Base-by-base conservation (phyloP, 1,284 basidiomycete genomes). In the Puccinia polysora region DNA sequence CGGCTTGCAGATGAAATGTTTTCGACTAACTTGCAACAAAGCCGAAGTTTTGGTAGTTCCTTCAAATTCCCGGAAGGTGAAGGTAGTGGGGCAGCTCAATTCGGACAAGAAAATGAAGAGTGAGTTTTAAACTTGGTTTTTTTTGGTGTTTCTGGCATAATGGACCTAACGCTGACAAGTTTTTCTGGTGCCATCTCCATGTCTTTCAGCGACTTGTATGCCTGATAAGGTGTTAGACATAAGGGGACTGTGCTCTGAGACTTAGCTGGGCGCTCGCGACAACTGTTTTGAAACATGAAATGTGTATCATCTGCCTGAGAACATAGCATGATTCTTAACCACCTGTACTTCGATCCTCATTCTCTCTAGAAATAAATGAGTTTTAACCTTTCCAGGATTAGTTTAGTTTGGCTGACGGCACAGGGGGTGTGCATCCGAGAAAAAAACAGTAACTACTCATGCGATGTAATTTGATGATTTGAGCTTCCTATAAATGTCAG, bases 1-100 rank as follows among this genome's bases (percentile, higher is more conserved):
- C 15, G 12, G 10, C 12, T 23, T 49, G 10, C 25, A 64, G 36
- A 59, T 49, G 47, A 59, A 25, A 58, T 65, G 40, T 59, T 65
- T 43, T 59, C 45, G n/a, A 72, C 90, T 87, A 91, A 91, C 80
- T 81, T 91, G 74, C 89, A 91, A 82, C 90, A 93, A 81, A 89
- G 89, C 25, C 73, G 79, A 62, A 76, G 87, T 49, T 89, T 90
- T 78, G 92, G 92, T 65, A 88, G 87, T 80, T 88, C 86, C 79
- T 96, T 96, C 87, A 91, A 91, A 84, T 99, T 99, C 91, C 96
- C 96, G 20, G 94, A 97, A 77, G 79, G 80, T 28, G 81, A 79
- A 45, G 83, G 84, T 49, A 80, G 77, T 1, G 81, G 80, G 20
- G 56, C 56, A 4, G 82, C 56, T 18, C 67, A 70, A 49, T 70